phyloP scores from a whole-genome alignment of 2,329 filamentous ascomycete species.

The Botrytis fragariae region DNA sequence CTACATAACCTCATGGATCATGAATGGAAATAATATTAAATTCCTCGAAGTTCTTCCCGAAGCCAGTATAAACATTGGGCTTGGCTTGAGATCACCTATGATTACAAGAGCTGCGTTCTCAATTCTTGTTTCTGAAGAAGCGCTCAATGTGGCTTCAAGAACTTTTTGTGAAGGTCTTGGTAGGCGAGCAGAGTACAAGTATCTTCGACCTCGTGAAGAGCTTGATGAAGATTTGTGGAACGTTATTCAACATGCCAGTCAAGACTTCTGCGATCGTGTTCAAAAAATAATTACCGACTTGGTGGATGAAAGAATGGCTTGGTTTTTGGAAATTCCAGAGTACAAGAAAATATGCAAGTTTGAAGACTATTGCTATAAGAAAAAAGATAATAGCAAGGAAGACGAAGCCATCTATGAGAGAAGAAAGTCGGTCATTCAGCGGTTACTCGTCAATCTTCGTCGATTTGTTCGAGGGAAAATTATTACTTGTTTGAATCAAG shows the following conservation, averaged over 20 bases:
- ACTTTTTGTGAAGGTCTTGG: neutral
- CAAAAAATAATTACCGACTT: slow-evolving; percentile 39
- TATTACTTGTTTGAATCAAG: neutral
- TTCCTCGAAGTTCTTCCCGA: slow-evolving; percentile 66
- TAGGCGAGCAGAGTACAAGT: slow-evolving; percentile 36
- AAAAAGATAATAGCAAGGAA: neutral
- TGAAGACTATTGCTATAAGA: slow-evolving; percentile 17
- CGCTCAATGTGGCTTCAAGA: slow-evolving; percentile 41
- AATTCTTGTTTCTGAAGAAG: slow-evolving; percentile 62
- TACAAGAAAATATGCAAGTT: slow-evolving; percentile 37
- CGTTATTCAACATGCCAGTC: slow-evolving; percentile 57
- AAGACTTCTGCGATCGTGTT: slow-evolving; percentile 51
- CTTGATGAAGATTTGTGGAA: slow-evolving; percentile 56
- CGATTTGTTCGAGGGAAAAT: slow-evolving; percentile 22
- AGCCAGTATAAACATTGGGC: slow-evolving; percentile 56
- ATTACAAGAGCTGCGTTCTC: slow-evolving; percentile 52
- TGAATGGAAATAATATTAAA: slow-evolving; percentile 50
- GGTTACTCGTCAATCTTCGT: neutral
- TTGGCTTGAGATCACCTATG: slow-evolving; percentile 44
- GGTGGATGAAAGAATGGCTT: slow-evolving; percentile 40
- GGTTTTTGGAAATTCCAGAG: slow-evolving; percentile 39
- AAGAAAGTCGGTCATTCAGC: slow-evolving; percentile 10
- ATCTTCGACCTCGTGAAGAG: slow-evolving; percentile 48
- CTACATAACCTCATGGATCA: slow-evolving; percentile 57
- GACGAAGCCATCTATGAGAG: slow-evolving; percentile 6